Evolutionary conservation across 1,139 yeast species (phyloP).

Genomic region (Kurtzmaniella natalensis): DNA sequence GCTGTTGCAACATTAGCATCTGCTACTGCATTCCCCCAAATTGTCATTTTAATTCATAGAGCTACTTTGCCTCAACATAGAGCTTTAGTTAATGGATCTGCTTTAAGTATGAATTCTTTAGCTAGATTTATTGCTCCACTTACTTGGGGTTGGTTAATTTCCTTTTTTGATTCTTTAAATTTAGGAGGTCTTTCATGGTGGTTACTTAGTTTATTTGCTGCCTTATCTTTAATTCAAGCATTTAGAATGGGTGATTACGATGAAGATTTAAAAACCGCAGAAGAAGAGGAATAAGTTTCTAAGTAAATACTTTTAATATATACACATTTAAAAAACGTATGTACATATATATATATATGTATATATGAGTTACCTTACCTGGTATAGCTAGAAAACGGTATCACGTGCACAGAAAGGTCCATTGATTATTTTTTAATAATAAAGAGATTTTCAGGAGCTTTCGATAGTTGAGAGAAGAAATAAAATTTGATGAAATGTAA

Average conservation of each 20-base stretch:
- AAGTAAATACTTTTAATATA: no score
- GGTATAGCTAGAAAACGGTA: no score
- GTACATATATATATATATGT: no score
- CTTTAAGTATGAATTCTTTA: constrained; percentile 46
- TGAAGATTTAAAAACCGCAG: constrained; percentile 11
- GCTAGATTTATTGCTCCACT: constrained; percentile 60
- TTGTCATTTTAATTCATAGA: constrained; percentile 42
- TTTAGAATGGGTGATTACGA: constrained; percentile 29
- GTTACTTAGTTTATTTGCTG: constrained; percentile 32
- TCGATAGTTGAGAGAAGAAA: no score
- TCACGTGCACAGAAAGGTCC: no score
- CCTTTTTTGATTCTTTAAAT: constrained; percentile 38
- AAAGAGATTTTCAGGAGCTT: no score
- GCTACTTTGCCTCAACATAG: constrained; percentile 45
- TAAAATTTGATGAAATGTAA: no score
- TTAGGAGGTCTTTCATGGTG: constrained; percentile 53
- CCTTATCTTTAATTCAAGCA: constrained; percentile 28
- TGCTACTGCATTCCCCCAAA: constrained; percentile 38
- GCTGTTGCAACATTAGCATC: constrained; percentile 26
- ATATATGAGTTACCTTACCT: no score
- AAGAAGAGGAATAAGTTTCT: neutral
- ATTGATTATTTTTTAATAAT: no score
- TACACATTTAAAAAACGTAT: no score
- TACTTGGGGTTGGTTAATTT: constrained; percentile 54
- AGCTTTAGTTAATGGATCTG: constrained; percentile 47